A percentile compares a stretch with the other conserved stretches of the same genome.
phyloP scores from a whole-genome alignment of 2,329 filamentous ascomycete genomes.

The Ophiostoma australiae region DNA sequence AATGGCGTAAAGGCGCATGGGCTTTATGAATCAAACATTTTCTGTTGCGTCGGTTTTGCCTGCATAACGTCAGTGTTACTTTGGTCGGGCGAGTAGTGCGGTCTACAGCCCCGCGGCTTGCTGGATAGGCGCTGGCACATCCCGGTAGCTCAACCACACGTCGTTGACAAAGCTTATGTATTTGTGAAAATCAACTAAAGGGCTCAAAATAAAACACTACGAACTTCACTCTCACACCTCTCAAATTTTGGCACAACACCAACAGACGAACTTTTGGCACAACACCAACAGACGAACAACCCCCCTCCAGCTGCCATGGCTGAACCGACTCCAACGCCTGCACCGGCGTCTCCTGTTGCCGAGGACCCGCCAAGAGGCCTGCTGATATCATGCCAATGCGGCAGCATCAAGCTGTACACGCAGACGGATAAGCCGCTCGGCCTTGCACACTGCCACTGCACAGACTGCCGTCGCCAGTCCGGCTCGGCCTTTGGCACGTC shows the following conservation, averaged over 20 bases:
- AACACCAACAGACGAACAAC: no score
- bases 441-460: constrained; percentile 68
- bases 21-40: not conserved
- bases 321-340: not conserved
- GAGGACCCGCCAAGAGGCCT: not conserved
- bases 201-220: no score
- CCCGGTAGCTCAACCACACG: not conserved
- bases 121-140: not conserved
- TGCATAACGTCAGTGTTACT: not conserved
- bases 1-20: not conserved
- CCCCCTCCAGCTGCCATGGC: not conserved
- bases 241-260: no score
- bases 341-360: not conserved
- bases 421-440: not conserved
- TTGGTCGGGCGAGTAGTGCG: not conserved
- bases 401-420: not conserved
- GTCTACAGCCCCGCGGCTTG: not conserved
- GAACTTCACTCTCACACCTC: no score
- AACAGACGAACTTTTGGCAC: no score
- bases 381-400: not conserved
- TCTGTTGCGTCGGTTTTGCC: not conserved
- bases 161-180: not conserved
- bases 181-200: no score
- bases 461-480: constrained; percentile 60
- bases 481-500: constrained; percentile 40